Conservation (phyloP, 345 rosid genomes). For the Xanthoceras sorbifolium region DNA sequence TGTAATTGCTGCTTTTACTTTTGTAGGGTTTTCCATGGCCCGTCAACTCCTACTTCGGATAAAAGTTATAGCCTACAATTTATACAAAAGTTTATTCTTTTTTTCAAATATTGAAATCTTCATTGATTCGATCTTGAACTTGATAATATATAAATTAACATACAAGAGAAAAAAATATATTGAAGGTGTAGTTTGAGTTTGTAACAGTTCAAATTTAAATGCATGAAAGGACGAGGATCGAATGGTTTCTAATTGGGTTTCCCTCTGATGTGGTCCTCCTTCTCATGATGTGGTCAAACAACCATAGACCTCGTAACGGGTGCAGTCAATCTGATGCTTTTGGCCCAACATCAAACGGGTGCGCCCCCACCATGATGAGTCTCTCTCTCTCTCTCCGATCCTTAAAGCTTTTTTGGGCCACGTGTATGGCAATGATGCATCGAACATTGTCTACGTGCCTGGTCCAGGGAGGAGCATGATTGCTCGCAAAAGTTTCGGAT, state of each 20-base stretch:
- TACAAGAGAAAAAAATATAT: neutral
- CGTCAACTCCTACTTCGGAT: neutral
- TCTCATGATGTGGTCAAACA: conserved; percentile 31
- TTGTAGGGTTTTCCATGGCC: neutral
- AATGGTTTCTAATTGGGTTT: conserved; percentile 10
- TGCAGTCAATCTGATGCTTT: conserved; percentile 34
- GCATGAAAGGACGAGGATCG: neutral
- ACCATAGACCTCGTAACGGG: conserved; percentile 24
- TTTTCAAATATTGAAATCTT: neutral
- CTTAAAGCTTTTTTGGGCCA: conserved; percentile 15
- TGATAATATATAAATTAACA: neutral
- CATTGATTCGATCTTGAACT: neutral
- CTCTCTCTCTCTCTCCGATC: neutral
- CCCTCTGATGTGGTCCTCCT: conserved; percentile 4
- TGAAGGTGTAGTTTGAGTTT: neutral
- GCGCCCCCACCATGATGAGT: conserved; percentile 14
- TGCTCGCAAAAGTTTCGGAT: conserved; percentile 18
- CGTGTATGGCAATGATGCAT: conserved; percentile 28
- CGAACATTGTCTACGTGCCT: neutral
- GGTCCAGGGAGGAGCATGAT: conserved; percentile 12
- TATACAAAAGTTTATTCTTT: conserved; percentile 10
- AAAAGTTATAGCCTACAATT: neutral
- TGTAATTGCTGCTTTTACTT: conserved; percentile 7
- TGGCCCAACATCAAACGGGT: conserved; percentile 3
- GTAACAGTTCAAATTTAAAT: conserved; percentile 15